A percentile compares a stretch with the other conserved stretches of the same genome.
Conservation (phyloP, 1,284 basidiomycete species). For the Ganoderma meredithae region DNA sequence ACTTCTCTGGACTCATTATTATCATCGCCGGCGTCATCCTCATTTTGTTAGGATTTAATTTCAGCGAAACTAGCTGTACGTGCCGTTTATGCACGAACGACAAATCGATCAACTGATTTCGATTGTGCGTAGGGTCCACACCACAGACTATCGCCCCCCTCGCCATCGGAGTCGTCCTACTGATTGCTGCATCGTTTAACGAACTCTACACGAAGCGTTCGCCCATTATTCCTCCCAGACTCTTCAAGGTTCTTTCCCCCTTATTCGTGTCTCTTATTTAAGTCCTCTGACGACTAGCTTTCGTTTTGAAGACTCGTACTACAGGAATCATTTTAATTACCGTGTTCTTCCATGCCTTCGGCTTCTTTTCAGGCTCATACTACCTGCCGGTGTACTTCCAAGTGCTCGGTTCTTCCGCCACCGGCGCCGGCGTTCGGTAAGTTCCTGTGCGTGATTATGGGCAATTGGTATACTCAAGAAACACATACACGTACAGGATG, state of each 20-base stretch:
- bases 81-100: neutral
- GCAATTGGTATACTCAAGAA: neutral
- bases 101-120: neutral
- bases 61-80: conserved; percentile 72
- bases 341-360: conserved; percentile 70
- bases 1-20: conserved; percentile 77
- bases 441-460: conserved; percentile 23
- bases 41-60: conserved; percentile 86
- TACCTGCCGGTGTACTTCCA: conserved; percentile 86
- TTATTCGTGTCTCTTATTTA: neutral
- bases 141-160: conserved; percentile 77
- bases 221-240: conserved; percentile 82
- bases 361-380: conserved; percentile 71
- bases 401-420: conserved; percentile 78
- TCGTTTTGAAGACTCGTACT: conserved; percentile 6
- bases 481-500: conserved; percentile 54
- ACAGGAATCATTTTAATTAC: conserved; percentile 43
- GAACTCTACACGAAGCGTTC: conserved; percentile 77
- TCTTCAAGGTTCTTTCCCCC: conserved; percentile 65
- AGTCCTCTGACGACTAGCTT: neutral
- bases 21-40: conserved; percentile 79
- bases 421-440: conserved; percentile 75
- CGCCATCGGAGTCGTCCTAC: conserved; percentile 67
- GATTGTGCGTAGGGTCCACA: conserved; percentile 38
- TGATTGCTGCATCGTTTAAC: conserved; percentile 67